Conservation (phyloP, 441 rosid genomes). For the Eruca vesicaria region DNA sequence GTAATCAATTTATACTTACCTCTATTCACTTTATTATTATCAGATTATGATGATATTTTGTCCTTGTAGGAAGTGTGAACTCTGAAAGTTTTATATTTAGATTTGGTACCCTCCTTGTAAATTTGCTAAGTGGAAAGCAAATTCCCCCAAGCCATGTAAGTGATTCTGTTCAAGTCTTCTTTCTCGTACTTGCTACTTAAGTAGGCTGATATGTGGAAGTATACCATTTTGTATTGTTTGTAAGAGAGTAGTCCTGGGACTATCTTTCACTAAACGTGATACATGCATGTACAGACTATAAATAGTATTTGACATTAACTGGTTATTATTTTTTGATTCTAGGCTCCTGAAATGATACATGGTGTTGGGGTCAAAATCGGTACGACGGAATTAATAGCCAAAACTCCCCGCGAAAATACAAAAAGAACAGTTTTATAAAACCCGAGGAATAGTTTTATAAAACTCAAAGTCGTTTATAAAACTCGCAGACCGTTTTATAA, state of each 20-base stretch:
- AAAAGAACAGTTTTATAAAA: too few relatives aligned
- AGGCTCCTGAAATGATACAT: slow-evolving; percentile 86
- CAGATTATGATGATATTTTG: slow-evolving; percentile 20
- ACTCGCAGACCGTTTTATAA: too few relatives aligned
- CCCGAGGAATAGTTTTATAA: too few relatives aligned
- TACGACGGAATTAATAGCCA: too few relatives aligned
- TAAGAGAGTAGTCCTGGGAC: neutral
- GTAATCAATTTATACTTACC: slow-evolving; percentile 30
- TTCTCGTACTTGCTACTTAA: neutral
- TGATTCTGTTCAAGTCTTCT: neutral
- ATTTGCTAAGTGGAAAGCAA: slow-evolving; percentile 54
- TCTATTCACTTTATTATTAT: neutral
- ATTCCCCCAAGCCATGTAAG: slow-evolving; percentile 64
- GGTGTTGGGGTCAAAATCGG: too few relatives aligned
- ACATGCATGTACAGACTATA: neutral
- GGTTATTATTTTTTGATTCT: slow-evolving; percentile 23
- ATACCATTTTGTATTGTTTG: neutral
- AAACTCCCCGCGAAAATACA: too few relatives aligned
- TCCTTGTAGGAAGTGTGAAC: slow-evolving; percentile 52
- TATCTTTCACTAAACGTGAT: neutral
- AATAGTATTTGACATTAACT: neutral
- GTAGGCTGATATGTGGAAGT: neutral
- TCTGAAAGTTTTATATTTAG: slow-evolving; percentile 52
- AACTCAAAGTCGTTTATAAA: too few relatives aligned
- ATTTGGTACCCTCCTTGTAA: slow-evolving; percentile 56